A percentile compares a stretch with the other conserved stretches of the same genome.
These are phyloP conservation scores for Prosopis cineraria DNA, from an alignment of 306 rosid genomes.

Conservation along the genomic window DNA sequence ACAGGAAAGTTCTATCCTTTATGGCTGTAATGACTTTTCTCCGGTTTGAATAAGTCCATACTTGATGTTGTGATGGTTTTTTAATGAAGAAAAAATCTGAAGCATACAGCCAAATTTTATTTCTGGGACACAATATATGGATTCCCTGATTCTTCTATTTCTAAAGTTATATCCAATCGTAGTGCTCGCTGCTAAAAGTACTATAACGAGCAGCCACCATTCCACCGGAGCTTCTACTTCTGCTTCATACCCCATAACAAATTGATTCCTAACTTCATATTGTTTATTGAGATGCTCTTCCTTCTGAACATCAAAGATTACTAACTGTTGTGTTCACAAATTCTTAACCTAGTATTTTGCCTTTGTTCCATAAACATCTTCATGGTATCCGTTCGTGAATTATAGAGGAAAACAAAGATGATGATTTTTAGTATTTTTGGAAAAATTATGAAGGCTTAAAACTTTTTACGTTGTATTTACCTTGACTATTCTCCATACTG, in stretches of 20 bases:
- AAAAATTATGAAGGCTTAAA: slow-evolving; percentile 3
- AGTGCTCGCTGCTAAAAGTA: slow-evolving; percentile 1
- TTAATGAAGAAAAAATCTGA: slow-evolving; percentile 8
- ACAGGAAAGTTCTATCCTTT: slow-evolving; percentile 48
- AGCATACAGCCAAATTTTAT: slow-evolving; percentile 21
- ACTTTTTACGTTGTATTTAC: slow-evolving; percentile 21
- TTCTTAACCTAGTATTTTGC: neutral
- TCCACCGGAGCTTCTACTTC: slow-evolving; percentile 16
- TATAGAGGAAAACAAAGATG: neutral
- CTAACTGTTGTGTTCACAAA: neutral
- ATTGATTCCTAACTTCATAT: slow-evolving; percentile 3
- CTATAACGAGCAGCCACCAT: neutral
- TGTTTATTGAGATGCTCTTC: slow-evolving; percentile 1
- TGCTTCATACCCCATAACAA: neutral
- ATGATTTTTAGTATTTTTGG: slow-evolving; percentile 18
- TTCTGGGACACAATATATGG: neutral
- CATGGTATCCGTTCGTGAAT: slow-evolving; percentile 7
- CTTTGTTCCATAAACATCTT: slow-evolving; percentile 6
- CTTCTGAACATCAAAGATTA: slow-evolving; percentile 5
- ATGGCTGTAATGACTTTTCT: slow-evolving; percentile 22
- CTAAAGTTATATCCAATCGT: neutral
- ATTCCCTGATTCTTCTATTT: slow-evolving; percentile 16
- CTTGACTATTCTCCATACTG: slow-evolving; percentile 15
- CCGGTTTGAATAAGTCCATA: neutral
- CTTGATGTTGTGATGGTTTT: slow-evolving; percentile 1